Evolutionary conservation across 108 stramenopile genomes (phyloP).

Genomic region (Cyclostephanos invisitatus): DNA sequence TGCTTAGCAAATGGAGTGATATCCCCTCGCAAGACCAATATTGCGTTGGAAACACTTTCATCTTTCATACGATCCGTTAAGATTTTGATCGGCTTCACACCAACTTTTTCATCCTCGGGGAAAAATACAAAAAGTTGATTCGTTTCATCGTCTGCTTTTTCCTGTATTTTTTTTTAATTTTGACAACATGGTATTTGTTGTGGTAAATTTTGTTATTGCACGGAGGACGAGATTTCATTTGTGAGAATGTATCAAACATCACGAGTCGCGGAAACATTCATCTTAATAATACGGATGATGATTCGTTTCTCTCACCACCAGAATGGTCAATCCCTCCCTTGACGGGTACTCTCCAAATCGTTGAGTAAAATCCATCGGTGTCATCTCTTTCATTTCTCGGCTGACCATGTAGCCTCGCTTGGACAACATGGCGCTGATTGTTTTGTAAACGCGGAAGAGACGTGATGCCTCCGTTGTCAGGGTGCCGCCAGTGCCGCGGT

Average conservation of each 20-base stretch:
- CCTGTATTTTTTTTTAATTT: constrained; percentile 43
- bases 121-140: constrained; percentile 95
- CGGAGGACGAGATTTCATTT: not conserved
- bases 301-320: constrained; percentile 56
- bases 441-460: constrained; percentile 92
- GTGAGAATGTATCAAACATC: not conserved
- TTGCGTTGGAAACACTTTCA: constrained; percentile 81
- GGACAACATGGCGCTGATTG: constrained; percentile 85
- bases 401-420: constrained; percentile 93
- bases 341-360: constrained; percentile 84
- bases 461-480: constrained; percentile 79
- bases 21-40: constrained; percentile 88
- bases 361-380: constrained; percentile 71
- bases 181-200: not conserved
- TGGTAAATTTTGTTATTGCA: not conserved
- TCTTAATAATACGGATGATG: not conserved
- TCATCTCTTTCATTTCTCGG: constrained; percentile 83
- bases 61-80: constrained; percentile 91
- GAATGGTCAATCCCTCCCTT: constrained; percentile 79
- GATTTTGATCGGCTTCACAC: constrained; percentile 91
- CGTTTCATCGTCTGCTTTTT: constrained; percentile 87
- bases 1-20: constrained; percentile 94
- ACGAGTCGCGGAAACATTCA: no score
- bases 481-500: constrained; percentile 34
- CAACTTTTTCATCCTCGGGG: constrained; percentile 94